Evolutionary conservation across 805 yeast genomes (phyloP).

Genomic region (Cyberlindnera veronae): DNA sequence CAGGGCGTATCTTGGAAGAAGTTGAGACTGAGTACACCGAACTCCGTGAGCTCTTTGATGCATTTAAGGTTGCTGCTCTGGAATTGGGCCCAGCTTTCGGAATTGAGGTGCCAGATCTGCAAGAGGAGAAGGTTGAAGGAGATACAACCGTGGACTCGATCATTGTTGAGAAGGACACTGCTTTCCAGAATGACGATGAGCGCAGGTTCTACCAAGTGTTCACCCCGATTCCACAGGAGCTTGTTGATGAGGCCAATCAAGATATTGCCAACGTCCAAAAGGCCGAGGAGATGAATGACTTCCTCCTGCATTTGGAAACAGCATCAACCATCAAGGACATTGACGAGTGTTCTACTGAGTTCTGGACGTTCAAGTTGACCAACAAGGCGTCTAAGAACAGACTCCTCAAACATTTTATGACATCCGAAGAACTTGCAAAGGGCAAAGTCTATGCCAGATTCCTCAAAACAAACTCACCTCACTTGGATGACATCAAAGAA

Average conservation of each 20-base stretch:
- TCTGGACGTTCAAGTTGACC: constrained; percentile 49
- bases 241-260: constrained; percentile 30
- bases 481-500: constrained; percentile 47
- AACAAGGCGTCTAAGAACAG: constrained; percentile 72
- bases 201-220: constrained; percentile 58
- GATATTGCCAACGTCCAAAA: constrained; percentile 27
- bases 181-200: constrained; percentile 70
- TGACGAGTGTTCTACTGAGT: constrained; percentile 44
- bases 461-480: constrained; percentile 52
- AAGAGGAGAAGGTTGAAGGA: constrained; percentile 27
- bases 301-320: constrained; percentile 41
- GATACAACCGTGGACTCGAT: constrained; percentile 26
- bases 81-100: constrained; percentile 41
- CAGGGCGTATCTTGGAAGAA: constrained; percentile 52
- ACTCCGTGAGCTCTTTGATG: constrained; percentile 37
- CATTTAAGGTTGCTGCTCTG: constrained; percentile 41
- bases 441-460: constrained; percentile 60
- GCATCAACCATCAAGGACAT: constrained; percentile 45
- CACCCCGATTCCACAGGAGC: constrained; percentile 38
- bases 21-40: constrained; percentile 34
- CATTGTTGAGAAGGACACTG: constrained; percentile 25
- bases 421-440: constrained; percentile 42
- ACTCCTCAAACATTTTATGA: constrained; percentile 52
- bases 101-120: constrained; percentile 35
- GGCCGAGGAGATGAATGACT: constrained; percentile 37